These are phyloP conservation scores for Populus hybrid DNA, from an alignment of 441 rosid genomes.

Conservation along the genomic window DNA sequence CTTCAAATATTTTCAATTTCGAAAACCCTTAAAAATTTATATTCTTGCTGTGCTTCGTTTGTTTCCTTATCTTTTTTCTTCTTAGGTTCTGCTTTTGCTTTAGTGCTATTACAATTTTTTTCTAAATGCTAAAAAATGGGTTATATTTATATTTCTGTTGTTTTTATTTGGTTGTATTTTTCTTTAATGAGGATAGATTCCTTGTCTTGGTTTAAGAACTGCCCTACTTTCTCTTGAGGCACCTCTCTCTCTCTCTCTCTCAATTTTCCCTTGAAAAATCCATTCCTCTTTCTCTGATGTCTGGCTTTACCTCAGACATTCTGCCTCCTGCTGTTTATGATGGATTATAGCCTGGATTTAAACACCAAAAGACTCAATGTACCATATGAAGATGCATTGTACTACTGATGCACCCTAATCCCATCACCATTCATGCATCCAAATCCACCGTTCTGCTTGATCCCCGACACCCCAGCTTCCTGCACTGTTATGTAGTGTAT, in stretches of 20 bases:
- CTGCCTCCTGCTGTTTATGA: conserved; percentile 30
- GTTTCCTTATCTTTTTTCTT: background rate
- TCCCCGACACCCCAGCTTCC: conserved; percentile 3
- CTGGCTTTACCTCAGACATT: conserved; percentile 33
- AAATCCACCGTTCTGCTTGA: background rate
- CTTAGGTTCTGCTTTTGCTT: background rate
- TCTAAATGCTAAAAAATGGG: background rate
- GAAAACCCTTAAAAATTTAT: background rate
- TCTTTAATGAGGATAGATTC: conserved; percentile 21
- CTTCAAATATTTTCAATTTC: background rate
- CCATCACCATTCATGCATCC: conserved; percentile 20
- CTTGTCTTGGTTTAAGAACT: conserved; percentile 25
- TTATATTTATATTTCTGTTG: background rate
- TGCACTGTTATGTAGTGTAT: background rate
- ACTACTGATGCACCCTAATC: conserved; percentile 7
- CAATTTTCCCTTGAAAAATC: conserved; percentile 3
- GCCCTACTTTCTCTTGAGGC: conserved; percentile 26
- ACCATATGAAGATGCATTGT: background rate
- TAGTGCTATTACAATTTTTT: background rate
- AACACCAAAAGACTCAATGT: background rate
- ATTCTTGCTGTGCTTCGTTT: background rate
- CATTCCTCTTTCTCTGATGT: conserved; percentile 5
- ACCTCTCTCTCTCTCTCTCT: background rate
- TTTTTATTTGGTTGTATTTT: background rate
- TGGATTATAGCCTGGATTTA: conserved; percentile 4